Conservation (phyloP, 108 stramenopile species). For the Pseudonitzschia pungens region DNA sequence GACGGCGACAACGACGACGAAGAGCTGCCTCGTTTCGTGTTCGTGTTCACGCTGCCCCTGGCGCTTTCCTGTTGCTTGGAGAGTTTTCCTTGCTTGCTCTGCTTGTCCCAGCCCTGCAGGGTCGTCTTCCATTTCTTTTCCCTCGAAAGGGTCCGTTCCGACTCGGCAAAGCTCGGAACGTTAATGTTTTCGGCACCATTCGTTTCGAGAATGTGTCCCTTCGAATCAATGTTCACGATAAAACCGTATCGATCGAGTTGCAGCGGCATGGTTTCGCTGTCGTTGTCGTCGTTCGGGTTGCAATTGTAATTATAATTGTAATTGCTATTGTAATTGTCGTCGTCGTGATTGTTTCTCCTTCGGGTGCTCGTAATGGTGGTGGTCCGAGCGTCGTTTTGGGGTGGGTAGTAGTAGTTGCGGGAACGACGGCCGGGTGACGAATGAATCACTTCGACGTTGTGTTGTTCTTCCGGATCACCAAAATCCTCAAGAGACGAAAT, state of each 20-base stretch:
- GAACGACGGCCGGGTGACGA: background rate
- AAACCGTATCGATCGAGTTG: slow-evolving; percentile 64
- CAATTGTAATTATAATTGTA: too few relatives aligned
- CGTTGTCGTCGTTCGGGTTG: too few relatives aligned
- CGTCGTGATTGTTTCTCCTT: too few relatives aligned
- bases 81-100: background rate
- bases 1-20: too few relatives aligned
- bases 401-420: background rate
- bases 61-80: background rate
- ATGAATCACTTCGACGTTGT: slow-evolving; percentile 13
- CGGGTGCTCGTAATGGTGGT: slow-evolving; percentile 6
- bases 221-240: slow-evolving; percentile 50
- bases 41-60: background rate
- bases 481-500: background rate
- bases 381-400: background rate
- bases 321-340: too few relatives aligned
- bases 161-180: slow-evolving; percentile 28
- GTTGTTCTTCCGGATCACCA: slow-evolving; percentile 4
- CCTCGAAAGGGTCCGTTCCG: slow-evolving; percentile 30
- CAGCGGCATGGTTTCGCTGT: background rate
- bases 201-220: slow-evolving; percentile 32
- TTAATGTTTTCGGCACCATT: slow-evolving; percentile 14
- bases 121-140: slow-evolving; percentile 59
- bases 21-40: background rate
- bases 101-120: slow-evolving; percentile 44